Evolutionary conservation across 139 green algal species (phyloP), one percentile per base, ranked within the genome.

Genomic region (Yamagishiella unicocca): DNA sequence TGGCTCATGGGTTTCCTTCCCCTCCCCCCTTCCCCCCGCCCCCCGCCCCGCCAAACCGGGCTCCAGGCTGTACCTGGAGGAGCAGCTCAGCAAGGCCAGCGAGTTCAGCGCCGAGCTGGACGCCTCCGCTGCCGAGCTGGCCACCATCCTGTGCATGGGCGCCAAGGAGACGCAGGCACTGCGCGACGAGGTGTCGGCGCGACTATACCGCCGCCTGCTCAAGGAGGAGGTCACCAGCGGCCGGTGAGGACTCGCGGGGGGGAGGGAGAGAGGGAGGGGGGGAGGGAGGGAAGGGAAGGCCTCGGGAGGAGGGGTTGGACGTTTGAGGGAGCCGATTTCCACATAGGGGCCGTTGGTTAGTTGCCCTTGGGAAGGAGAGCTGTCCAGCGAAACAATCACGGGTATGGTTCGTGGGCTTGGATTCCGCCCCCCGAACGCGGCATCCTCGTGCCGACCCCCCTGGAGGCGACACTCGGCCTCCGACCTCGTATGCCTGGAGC

Each of bases 121-220:
- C 77, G 61, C 86, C 5, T 94, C 96, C 61, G 53, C 93, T n/a
- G 87, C 87, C 2, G 91, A 97, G 58, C 85, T 98, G 54, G 90
- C 94, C 78, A 82, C 91, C 50, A 90, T 96, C 68, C 88, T 98
- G 76, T 95, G 91, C 31, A 83, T 99, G 89, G 95, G 93, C 58
- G 91, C 92, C 66, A 96, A 96, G 89, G 97, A 98, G 91, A 94
- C 93, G 40, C 62, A 77, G 29, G 90, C n/a, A 17, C 55, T 98
- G 17, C 85, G 85, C 4, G 82, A 90, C 33, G 94, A 97, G 66
- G 92, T 97, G 37, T 92, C 92, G 0, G 93, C 90, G 29, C 90
- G 88, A 61, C 88, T 95, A 29, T 98, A 98, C 93, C 93, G 90
- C 89, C 64, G 74, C 12, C 86, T 97, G 91, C 93, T 98, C 46